Percentiles rank a stretch among this genome's conserved stretches.
Conservation (phyloP, 192 early-diverging fungal species). For the Coemansia sp. region DNA sequence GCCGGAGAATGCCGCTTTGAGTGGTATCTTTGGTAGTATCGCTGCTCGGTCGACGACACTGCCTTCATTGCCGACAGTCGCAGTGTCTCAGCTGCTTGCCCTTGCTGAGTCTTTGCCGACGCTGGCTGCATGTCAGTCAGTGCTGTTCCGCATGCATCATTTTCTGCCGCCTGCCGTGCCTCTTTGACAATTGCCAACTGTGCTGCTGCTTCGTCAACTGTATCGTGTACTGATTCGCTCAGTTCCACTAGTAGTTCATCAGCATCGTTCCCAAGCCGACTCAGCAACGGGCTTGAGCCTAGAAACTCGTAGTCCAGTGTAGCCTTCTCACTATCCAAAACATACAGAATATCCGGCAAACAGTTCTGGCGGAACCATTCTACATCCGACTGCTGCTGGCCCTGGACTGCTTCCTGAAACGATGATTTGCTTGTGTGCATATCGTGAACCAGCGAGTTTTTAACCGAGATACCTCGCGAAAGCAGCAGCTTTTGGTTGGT, state of each 20-base stretch:
- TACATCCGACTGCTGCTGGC: conserved; percentile 21
- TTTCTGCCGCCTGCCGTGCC: conserved; percentile 1
- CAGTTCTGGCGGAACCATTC: conserved; percentile 54
- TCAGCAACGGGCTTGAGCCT: conserved; percentile 40
- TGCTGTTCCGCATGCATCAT: not conserved
- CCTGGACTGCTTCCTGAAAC: not conserved
- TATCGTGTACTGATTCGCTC: conserved; percentile 23
- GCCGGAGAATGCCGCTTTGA: conserved; percentile 3
- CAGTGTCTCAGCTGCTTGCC: conserved; percentile 1
- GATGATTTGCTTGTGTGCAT: conserved; percentile 14
- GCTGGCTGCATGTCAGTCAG: not conserved
- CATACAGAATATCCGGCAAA: conserved; percentile 41
- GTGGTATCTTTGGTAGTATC: not conserved
- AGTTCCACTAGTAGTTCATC: conserved; percentile 44
- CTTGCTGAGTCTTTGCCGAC: not conserved
- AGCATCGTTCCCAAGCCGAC: conserved; percentile 21
- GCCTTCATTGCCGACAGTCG: conserved; percentile 6
- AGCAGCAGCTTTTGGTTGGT: conserved; percentile 32
- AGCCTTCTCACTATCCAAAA: conserved; percentile 24
- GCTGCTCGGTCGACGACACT: conserved; percentile 1
- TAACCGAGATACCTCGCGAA: conserved; percentile 21
- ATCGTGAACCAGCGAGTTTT: conserved; percentile 31
- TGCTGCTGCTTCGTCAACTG: conserved; percentile 19
- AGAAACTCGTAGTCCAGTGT: conserved; percentile 43
- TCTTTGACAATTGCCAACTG: conserved; percentile 13